Base-by-base conservation (phyloP, 1,284 basidiomycete genomes). In the Vanrija humicola region DNA sequence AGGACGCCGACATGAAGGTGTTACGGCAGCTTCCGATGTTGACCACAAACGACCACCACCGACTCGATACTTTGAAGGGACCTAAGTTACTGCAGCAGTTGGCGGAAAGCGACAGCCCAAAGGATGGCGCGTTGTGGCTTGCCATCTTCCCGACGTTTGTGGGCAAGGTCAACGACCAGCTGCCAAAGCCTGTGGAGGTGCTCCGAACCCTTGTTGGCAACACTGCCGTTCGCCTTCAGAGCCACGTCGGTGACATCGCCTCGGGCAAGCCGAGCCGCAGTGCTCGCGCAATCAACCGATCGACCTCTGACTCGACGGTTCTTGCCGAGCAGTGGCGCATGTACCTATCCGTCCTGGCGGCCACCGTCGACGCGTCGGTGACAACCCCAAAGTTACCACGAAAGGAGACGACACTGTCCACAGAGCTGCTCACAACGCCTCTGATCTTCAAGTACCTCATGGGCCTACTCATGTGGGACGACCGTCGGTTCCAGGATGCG, bases 311-410 rank as follows among this genome's bases (percentile, higher is more conserved):
- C 25, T 84, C 85, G 55, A 82, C 80, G 59, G 73, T 79, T 9
- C 75, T 87, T 39, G 83, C 92, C 21, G 86, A 88, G 46, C 90
- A 95, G 70, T 97, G 92, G 93, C 83, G 88, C 58, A 79, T 86
- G 26, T 95, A 90, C 86, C 81, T 91, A 47, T 87, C 89, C 58
- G 81, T 89, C 10, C 80, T 94, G 6, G 92, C 88, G 64, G 83
- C 87, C 16, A 92, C 89, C 0, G 75, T 78, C 42, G 66, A 71
- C 9, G 64, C 3, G 59, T 62, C 10, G 58, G 34, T 34, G 34
- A 34, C 34, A 14, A 34, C 64, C 0, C 86, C 88, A 3, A 80
- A 83, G 0, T 80, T 67, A 4, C 64, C 87, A 2, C 61, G 68
- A 0, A 74, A 73, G 54, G 71, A 91, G 51, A 77, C 81, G 6